Evolutionary conservation across 2,329 filamentous ascomycete genomes (phyloP).

Genomic region (Thyridium curvatum): DNA sequence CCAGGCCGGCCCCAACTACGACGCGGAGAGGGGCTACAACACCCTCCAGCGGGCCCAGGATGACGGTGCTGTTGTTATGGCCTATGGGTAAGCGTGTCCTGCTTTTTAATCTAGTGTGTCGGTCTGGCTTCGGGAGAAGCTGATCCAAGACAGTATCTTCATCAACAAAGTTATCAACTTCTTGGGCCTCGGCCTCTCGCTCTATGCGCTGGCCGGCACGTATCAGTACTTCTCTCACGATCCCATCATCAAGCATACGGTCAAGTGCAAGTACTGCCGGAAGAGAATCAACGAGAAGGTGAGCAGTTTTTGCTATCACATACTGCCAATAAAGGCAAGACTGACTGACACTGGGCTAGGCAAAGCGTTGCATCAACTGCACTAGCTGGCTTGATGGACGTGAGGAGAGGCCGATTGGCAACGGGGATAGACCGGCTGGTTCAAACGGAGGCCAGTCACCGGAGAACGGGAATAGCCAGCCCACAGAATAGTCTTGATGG

Average conservation of each 20-base stretch:
- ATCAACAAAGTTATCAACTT: constrained; percentile 62
- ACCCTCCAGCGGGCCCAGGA: constrained; percentile 62
- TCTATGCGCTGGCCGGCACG: constrained; percentile 57
- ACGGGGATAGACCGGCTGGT: background rate
- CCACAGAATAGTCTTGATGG: too few relatives aligned
- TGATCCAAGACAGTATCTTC: constrained; percentile 39
- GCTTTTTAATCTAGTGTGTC: background rate
- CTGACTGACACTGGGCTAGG: constrained; percentile 17
- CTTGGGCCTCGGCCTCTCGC: constrained; percentile 54
- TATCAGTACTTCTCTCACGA: constrained; percentile 59
- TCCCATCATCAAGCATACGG: constrained; percentile 63
- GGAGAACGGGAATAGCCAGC: too few relatives aligned
- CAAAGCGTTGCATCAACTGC: constrained; percentile 39
- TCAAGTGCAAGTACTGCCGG: constrained; percentile 63
- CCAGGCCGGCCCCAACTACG: constrained; percentile 47
- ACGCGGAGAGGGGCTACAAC: constrained; percentile 53
- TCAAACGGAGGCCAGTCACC: too few relatives aligned
- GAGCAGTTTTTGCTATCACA: constrained; percentile 13
- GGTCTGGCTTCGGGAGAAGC: background rate
- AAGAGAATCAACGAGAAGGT: constrained; percentile 60
- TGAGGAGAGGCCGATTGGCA: constrained; percentile 26
- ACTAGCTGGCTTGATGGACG: constrained; percentile 46
- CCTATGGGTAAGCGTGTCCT: constrained; percentile 50
- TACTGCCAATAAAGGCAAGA: background rate
- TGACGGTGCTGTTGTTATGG: constrained; percentile 66